Base-by-base conservation (phyloP, 2,329 filamentous ascomycete species). In the Pestalotiopsis sp. region DNA sequence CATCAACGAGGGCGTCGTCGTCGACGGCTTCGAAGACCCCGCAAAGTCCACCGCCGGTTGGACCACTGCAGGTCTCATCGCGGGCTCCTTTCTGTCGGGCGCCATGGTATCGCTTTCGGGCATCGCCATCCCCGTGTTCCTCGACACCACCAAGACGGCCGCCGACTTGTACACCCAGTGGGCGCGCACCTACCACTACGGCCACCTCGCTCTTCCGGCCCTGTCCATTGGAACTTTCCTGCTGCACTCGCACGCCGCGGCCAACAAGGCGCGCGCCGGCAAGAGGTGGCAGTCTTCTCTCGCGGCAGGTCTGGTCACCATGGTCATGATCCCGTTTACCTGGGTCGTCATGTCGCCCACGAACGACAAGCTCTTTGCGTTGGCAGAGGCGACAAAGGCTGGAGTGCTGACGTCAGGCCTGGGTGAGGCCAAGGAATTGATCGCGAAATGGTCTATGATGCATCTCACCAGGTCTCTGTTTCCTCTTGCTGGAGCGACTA, bases 311-410 rank as follows among this genome's bases (percentile, higher is more conserved):
- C 57, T 71, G 1, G 68, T 70, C 3, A 80, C 79, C 2, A 61
- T 81, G 14, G 56, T 58, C 56, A 80, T 81, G 70, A 71, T 80
- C 20, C 80, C 80, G 1, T 82, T 80, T 66, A 81, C 80, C 2
- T 80, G 75, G 78, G 23, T 77, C 12, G 67, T 76, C 27, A 80
- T 81, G 78, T 73, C 66, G 17, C 75, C 78, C 2, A 80, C 78
- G 4, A 82, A 81, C 66, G 73, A 79, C 65, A 64, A 36, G 31
- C 69, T 79, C 36, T 78, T 79, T 66, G 27, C 66, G 25, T 60
- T 76, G 57, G 68, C 75, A 62, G 68, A 58, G 2, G 57, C 59
- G 41, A 68, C 45, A 20, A 63, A 38, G 39, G 17, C 45, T 5
- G 63, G 31, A n/a, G 39, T 61, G 23, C 27, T 49, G 25, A n/a